Base-by-base conservation (phyloP, 345 rosid species). In the Bruguiera parviflora region DNA sequence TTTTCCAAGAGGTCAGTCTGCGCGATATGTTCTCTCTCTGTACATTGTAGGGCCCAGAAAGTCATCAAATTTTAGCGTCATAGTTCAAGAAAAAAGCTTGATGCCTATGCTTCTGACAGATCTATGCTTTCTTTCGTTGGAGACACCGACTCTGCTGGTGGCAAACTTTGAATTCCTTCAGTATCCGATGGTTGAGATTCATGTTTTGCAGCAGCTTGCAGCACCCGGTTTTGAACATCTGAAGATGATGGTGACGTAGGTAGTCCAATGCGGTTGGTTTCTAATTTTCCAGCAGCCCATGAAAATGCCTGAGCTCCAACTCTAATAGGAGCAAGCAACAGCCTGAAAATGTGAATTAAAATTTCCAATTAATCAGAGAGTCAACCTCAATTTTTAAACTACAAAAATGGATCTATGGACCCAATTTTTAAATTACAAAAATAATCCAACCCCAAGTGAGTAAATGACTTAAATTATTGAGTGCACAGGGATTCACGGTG, bases 221-320 rank as follows among this genome's bases (percentile, higher is more conserved):
- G 79, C 65, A 91, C 98, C 39, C 97, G 83, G 77, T 76, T 89
- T 75, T 86, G 93, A 63, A 89, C 91, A 61, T 89, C 97, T 46
- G 73, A 75, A 21, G 97, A 89, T 46, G 97, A 95, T 71, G 99
- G 98, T 25, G 96, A 92, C 6, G 97, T 92, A 16, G 99, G 96
- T 35, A 92, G 91, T 62, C 96, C 89, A 33, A 77, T 71, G 70
- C 96, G 79, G n/a, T 88, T 89, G 56, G 87, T 89, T 71, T 95
- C 99, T 61, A 95, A 64, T 76, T 90, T 95, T 35, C 88, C 92
- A 37, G 93, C 87, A 56, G 85, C 89, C 97, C 96, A 87, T 61
- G 96, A 85, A 83, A 92, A 68, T 68, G 96, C 92, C 78, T 80
- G 84, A 56, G 92, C 87, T 61, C 96, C 96, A 13, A 88, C 57